Conservation (phyloP, 768 basidiomycete species). For the Agaricus sinodeliciosus region DNA sequence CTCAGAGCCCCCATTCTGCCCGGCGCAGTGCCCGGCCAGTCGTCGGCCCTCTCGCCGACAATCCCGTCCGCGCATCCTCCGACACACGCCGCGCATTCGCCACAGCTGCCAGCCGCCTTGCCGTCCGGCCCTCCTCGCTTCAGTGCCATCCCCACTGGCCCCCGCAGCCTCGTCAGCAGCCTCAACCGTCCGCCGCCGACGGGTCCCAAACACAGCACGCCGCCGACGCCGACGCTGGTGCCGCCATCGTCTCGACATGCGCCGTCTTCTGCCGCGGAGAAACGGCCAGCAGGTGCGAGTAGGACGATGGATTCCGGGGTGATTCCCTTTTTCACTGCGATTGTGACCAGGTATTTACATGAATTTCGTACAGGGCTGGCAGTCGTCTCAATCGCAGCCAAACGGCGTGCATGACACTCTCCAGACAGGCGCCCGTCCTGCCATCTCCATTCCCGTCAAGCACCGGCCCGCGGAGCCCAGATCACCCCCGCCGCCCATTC, state of each 20-base stretch:
- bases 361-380: slow-evolving; percentile 21
- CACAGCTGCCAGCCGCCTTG: no score
- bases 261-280: slow-evolving; percentile 30
- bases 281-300: slow-evolving; percentile 21
- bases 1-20: slow-evolving; percentile 43
- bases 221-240: slow-evolving; percentile 14
- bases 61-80: slow-evolving; percentile 17
- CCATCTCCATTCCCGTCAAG: slow-evolving; percentile 25
- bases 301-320: slow-evolving; percentile 17
- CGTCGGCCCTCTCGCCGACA: slow-evolving; percentile 17
- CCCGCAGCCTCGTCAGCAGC: slow-evolving; percentile 49
- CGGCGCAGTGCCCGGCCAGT: slow-evolving; percentile 19
- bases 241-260: slow-evolving; percentile 23
- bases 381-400: slow-evolving; percentile 20
- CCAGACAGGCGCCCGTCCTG: slow-evolving; percentile 21
- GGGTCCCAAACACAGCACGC: slow-evolving; percentile 28
- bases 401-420: slow-evolving; percentile 21
- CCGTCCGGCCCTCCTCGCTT: no score
- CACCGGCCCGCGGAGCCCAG: slow-evolving; percentile 24
- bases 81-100: slow-evolving; percentile 16
- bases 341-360: slow-evolving; percentile 16
- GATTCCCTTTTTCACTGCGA: slow-evolving; percentile 14
- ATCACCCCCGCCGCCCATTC: slow-evolving; percentile 20
- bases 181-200: slow-evolving; percentile 22
- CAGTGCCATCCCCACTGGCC: slow-evolving; percentile 44